Conservation (phyloP, 768 basidiomycete genomes). For the Hypholoma sublateritium region DNA sequence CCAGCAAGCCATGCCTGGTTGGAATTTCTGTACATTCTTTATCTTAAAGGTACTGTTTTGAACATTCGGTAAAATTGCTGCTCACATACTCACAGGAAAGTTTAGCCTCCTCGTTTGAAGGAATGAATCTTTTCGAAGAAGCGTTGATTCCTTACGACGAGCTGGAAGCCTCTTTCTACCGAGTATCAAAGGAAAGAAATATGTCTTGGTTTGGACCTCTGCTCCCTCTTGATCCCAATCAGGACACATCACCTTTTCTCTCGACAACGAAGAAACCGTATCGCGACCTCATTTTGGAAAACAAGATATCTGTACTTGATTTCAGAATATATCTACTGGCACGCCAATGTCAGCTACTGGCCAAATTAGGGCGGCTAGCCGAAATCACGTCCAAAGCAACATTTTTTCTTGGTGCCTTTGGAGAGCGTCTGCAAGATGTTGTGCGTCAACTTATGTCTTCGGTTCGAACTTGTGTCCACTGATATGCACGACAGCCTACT, state of each 20-base stretch:
- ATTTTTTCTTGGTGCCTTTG: conserved; percentile 76
- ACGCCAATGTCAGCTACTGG: conserved; percentile 78
- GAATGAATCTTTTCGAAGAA: conserved; percentile 87
- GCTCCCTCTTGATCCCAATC: conserved; percentile 64
- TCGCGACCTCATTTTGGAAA: conserved; percentile 83
- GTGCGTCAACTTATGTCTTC: conserved; percentile 44
- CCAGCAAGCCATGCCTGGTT: conserved; percentile 91
- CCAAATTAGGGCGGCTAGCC: conserved; percentile 60
- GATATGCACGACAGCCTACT: conserved; percentile 22
- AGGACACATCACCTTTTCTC: conserved; percentile 83
- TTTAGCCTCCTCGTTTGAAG: conserved; percentile 88
- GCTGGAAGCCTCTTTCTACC: conserved; percentile 81
- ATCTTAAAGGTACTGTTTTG: conserved; percentile 72
- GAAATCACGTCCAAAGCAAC: conserved; percentile 73
- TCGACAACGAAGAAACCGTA: conserved; percentile 81
- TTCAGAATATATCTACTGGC: conserved; percentile 89
- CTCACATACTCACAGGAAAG: conserved; percentile 69
- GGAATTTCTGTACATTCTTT: conserved; percentile 99
- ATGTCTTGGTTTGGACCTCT: conserved; percentile 92
- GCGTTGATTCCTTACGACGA: conserved; percentile 89
- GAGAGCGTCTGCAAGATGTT: conserved; percentile 69
- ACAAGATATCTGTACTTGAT: conserved; percentile 92
- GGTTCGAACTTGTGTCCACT: background rate
- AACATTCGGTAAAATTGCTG: conserved; percentile 8
- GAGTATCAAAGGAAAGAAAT: conserved; percentile 73